A percentile compares a stretch with the other conserved stretches of the same genome.
These are phyloP conservation scores for Penicillium macrosclerotiorum DNA, from an alignment of 495 filamentous ascomycete genomes.

Conservation along the genomic window DNA sequence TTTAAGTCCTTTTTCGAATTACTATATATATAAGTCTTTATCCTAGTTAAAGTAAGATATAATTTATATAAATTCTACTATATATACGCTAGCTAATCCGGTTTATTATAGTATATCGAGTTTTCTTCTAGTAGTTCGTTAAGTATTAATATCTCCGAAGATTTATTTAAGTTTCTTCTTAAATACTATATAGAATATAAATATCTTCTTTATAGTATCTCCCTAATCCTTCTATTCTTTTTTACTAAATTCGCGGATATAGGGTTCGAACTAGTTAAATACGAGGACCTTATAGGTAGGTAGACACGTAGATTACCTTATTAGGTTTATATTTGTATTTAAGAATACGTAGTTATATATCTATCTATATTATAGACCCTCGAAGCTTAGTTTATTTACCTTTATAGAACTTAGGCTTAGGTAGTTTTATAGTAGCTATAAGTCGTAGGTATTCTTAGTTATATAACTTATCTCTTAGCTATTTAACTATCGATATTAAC, in stretches of 20 bases:
- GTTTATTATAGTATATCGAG: not conserved
- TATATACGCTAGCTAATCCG: not conserved
- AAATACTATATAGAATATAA: not conserved
- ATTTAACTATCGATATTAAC: not conserved
- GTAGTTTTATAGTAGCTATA: not conserved
- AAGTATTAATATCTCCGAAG: not conserved
- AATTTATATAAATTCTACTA: not conserved
- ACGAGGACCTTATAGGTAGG: not conserved
- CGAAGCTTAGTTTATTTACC: not conserved
- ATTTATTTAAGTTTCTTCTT: conserved; percentile 5
- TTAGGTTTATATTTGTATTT: not conserved
- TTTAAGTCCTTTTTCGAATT: no score
- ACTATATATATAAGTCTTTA: no score
- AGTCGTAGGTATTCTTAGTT: not conserved
- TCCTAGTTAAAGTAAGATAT: not conserved
- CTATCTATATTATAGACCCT: not conserved
- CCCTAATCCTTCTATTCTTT: not conserved
- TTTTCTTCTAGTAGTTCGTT: not conserved
- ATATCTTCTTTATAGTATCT: not conserved
- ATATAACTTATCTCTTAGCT: no score
- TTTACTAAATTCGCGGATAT: not conserved
- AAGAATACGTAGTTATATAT: not conserved
- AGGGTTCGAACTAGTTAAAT: not conserved
- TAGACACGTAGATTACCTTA: not conserved
- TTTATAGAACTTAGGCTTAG: not conserved